phyloP scores from a whole-genome alignment of 208 protist species.

The Crithidia fasciculata region DNA sequence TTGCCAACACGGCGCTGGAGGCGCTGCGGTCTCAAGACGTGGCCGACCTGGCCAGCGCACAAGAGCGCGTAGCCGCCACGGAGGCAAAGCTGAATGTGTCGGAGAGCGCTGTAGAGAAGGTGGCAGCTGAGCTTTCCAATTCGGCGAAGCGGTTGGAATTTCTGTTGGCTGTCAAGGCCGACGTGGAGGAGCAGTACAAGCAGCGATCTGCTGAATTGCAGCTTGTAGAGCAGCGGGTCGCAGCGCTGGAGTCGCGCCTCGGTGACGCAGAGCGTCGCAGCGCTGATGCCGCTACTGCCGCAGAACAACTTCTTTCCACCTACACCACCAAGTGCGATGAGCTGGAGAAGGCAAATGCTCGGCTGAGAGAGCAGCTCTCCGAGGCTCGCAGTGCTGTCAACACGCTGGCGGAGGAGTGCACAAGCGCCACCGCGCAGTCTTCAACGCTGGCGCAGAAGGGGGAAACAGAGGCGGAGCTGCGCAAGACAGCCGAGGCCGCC shows the following conservation, averaged over 20 bases:
- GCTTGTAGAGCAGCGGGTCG: constrained; percentile 3
- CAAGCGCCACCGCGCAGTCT: background rate
- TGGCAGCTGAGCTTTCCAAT: background rate
- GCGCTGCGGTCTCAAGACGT: background rate
- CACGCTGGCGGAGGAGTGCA: constrained; percentile 10
- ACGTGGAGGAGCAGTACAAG: background rate
- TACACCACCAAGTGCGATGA: constrained; percentile 15
- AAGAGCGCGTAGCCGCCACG: background rate
- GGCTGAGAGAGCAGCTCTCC: constrained; percentile 29
- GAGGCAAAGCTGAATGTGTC: background rate
- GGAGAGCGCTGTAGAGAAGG: constrained; percentile 5
- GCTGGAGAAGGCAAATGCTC: constrained; percentile 5
- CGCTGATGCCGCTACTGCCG: background rate
- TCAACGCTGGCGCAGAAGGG: background rate
- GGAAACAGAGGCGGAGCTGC: background rate
- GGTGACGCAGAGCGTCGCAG: background rate
- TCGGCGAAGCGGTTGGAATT: background rate
- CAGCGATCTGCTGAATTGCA: constrained; percentile 15
- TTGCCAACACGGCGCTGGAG: background rate
- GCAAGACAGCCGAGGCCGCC: constrained; percentile 2
- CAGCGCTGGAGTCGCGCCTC: background rate
- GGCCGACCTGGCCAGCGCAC: background rate
- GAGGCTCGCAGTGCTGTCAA: constrained; percentile 3
- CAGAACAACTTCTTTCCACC: constrained; percentile 16
- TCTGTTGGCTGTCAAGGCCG: background rate